These are phyloP conservation scores for Cutaneotrichosporon mucoides DNA, from an alignment of 1,284 basidiomycete genomes.

Conservation along the genomic window DNA sequence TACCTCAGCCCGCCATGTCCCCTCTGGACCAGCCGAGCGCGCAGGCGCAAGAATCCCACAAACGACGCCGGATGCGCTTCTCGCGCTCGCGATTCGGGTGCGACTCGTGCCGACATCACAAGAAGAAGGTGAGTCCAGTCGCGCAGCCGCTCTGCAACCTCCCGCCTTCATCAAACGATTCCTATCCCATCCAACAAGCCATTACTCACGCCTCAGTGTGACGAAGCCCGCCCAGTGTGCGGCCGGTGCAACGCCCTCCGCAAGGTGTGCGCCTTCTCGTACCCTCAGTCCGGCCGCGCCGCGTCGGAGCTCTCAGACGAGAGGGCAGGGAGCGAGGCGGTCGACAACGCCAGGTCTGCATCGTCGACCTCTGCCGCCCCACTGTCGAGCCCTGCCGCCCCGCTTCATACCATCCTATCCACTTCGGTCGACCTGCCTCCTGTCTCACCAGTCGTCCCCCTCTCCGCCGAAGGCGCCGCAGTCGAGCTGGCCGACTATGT, in stretches of 20 bases:
- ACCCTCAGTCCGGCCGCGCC: background rate
- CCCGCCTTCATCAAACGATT: too few relatives aligned
- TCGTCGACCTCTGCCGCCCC: background rate
- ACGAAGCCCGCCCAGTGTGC: slow-evolving; percentile 1
- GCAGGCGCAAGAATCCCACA: background rate
- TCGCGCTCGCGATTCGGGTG: slow-evolving; percentile 1
- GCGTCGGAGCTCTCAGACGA: background rate
- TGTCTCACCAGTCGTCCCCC: too few relatives aligned
- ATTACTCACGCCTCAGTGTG: background rate
- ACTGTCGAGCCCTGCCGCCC: background rate
- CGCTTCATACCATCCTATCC: background rate
- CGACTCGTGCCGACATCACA: slow-evolving; percentile 4
- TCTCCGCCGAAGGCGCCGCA: background rate
- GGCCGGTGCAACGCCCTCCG: slow-evolving; percentile 1
- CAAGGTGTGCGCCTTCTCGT: slow-evolving; percentile 1
- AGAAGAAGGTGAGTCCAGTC: slow-evolving; percentile 1
- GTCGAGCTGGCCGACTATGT: background rate
- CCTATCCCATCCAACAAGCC: too few relatives aligned
- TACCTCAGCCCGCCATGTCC: background rate
- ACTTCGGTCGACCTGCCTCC: background rate
- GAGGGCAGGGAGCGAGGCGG: background rate
- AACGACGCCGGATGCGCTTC: slow-evolving; percentile 4
- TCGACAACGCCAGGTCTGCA: background rate
- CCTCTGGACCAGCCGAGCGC: background rate
- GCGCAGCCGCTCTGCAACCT: too few relatives aligned